Conservation (phyloP, 306 rosid species). For the Trichosanthes cucumerina region DNA sequence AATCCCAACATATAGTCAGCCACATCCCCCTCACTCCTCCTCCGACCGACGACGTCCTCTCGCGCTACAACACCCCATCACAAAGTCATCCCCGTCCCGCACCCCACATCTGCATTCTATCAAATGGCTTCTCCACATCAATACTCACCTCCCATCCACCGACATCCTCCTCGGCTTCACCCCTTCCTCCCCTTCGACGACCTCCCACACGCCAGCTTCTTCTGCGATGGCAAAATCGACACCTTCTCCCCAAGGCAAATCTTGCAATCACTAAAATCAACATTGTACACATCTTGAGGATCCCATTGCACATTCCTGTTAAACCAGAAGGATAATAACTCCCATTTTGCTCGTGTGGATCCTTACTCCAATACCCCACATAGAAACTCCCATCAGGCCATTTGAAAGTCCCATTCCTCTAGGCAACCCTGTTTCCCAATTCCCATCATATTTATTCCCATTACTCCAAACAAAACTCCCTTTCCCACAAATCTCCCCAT, state of each 20-base stretch:
- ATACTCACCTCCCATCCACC: slow-evolving; percentile 63
- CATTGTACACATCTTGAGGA: slow-evolving; percentile 53
- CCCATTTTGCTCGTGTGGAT: slow-evolving; percentile 49
- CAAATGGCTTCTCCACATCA: slow-evolving; percentile 47
- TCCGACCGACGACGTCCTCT: background rate
- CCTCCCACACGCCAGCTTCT: slow-evolving; percentile 84
- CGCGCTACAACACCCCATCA: background rate
- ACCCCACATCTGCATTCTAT: slow-evolving; percentile 51
- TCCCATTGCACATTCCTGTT: slow-evolving; percentile 50
- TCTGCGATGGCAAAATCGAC: slow-evolving; percentile 59
- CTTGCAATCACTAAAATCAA: slow-evolving; percentile 26
- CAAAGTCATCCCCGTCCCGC: background rate
- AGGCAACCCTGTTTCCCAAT: slow-evolving; percentile 69
- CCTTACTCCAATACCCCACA: slow-evolving; percentile 59
- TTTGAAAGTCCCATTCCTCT: slow-evolving; percentile 53
- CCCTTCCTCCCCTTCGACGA: slow-evolving; percentile 43
- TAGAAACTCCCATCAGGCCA: slow-evolving; percentile 69
- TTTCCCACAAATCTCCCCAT: slow-evolving; percentile 62
- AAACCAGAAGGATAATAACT: slow-evolving; percentile 36
- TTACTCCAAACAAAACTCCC: slow-evolving; percentile 55
- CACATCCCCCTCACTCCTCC: slow-evolving; percentile 4
- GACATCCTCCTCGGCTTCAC: slow-evolving; percentile 52
- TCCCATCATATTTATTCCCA: slow-evolving; percentile 66
- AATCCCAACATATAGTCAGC: slow-evolving; percentile 10
- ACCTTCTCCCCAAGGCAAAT: slow-evolving; percentile 68